Conservation (phyloP, 2,329 filamentous ascomycete species). For the Verticillium tricorpus region DNA sequence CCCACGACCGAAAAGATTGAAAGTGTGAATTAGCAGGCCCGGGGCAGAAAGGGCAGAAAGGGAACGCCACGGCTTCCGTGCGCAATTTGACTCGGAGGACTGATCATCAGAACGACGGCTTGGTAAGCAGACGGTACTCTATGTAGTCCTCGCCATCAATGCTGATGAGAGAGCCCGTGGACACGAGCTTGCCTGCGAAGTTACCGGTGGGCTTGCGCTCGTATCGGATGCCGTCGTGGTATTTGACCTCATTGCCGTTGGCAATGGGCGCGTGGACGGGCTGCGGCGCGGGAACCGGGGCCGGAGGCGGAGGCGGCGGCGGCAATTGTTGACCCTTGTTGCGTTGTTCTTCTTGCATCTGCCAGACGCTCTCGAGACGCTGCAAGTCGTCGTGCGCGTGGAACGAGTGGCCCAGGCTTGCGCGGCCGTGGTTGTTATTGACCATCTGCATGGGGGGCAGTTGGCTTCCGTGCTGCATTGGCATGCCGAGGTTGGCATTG, state of each 20-base stretch:
- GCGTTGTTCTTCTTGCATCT: conserved; percentile 44
- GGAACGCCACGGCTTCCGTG: not conserved
- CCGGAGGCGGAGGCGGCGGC: not conserved
- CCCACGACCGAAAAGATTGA: not conserved
- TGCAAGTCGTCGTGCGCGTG: conserved; percentile 44
- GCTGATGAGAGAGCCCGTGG: conserved; percentile 55
- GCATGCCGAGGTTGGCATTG: not conserved
- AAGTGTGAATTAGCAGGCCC: not conserved
- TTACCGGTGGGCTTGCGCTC: conserved; percentile 57
- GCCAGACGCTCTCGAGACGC: conserved; percentile 50
- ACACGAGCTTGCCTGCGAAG: conserved; percentile 60
- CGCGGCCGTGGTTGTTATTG: conserved; percentile 20
- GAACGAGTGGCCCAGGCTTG: conserved; percentile 24
- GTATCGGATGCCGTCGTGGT: conserved; percentile 57
- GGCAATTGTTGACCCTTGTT: conserved; percentile 19
- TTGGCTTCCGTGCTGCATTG: conserved; percentile 1
- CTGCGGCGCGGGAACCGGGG: not conserved
- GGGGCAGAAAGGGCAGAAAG: not conserved
- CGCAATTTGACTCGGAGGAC: not conserved
- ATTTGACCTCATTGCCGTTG: conserved; percentile 48
- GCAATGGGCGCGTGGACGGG: conserved; percentile 10
- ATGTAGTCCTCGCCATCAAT: conserved; percentile 66
- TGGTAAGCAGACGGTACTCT: conserved; percentile 61
- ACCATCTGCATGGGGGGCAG: conserved; percentile 10
- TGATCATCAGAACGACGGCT: conserved; percentile 48